These are phyloP conservation scores for Ustulina deusta DNA, from an alignment of 2,329 filamentous ascomycete genomes.

Conservation along the genomic window DNA sequence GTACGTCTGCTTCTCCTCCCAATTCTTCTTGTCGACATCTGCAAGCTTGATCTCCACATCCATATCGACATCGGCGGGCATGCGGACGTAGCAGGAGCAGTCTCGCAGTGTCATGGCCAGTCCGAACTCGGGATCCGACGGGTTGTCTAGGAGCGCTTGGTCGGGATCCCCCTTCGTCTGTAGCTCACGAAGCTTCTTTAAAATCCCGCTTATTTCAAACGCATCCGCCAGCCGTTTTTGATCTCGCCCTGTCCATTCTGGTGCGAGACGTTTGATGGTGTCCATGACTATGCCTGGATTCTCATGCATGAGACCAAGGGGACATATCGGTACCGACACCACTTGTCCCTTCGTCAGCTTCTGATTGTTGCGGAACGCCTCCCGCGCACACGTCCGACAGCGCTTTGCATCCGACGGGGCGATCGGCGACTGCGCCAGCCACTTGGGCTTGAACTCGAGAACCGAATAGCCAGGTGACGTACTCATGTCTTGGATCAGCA, in stretches of 20 bases:
- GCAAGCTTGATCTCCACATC: conserved; percentile 71
- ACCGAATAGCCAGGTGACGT: conserved; percentile 56
- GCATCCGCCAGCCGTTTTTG: conserved; percentile 53
- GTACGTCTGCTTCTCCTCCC: conserved; percentile 72
- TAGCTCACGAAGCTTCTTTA: conserved; percentile 52
- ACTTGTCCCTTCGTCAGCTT: conserved; percentile 54
- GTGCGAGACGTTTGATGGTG: conserved; percentile 58
- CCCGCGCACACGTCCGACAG: conserved; percentile 79
- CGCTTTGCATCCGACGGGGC: conserved; percentile 72
- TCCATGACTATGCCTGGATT: conserved; percentile 59
- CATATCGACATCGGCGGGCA: conserved; percentile 54
- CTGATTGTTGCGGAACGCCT: conserved; percentile 60
- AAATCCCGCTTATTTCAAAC: conserved; percentile 54
- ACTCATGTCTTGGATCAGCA: conserved; percentile 81
- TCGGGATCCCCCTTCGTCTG: conserved; percentile 57
- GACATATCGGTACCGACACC: conserved; percentile 66
- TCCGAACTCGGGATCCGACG: conserved; percentile 62
- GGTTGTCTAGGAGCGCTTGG: conserved; percentile 58
- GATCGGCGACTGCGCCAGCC: conserved; percentile 80
- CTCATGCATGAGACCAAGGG: conserved; percentile 70
- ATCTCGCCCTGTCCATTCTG: conserved; percentile 49
- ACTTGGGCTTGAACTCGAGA: conserved; percentile 87
- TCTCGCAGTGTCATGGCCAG: conserved; percentile 85
- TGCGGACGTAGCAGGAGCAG: conserved; percentile 78
- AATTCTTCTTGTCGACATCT: conserved; percentile 82